Conservation (phyloP, 2,329 filamentous ascomycete species). For the Fusarium odoratissimum region DNA sequence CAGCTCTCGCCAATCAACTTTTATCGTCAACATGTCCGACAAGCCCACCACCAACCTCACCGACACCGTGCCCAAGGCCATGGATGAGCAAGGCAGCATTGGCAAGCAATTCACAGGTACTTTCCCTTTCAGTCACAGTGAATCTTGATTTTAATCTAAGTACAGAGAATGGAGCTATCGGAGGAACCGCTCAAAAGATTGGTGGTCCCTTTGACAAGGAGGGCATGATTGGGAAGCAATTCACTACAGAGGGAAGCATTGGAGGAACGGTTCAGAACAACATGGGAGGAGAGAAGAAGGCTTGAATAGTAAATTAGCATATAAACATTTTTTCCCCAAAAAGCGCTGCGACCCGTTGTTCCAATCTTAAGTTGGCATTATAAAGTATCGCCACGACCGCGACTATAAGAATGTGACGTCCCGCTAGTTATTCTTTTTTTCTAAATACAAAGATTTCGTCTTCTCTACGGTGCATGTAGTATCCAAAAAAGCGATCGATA, state of each 20-base stretch:
- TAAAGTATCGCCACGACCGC: neutral
- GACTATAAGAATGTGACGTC: neutral
- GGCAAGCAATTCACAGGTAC: constrained; percentile 67
- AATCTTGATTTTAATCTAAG: too few relatives aligned
- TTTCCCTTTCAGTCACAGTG: too few relatives aligned
- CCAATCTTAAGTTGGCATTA: too few relatives aligned
- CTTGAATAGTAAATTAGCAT: neutral
- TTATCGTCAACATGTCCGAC: constrained; percentile 21
- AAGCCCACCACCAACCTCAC: constrained; percentile 10
- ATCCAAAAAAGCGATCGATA: too few relatives aligned
- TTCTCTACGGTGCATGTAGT: too few relatives aligned
- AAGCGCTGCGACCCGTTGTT: too few relatives aligned
- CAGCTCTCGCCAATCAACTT: accelerated
- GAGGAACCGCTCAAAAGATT: constrained; percentile 61
- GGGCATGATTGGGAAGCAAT: constrained; percentile 65
- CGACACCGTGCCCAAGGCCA: constrained; percentile 50
- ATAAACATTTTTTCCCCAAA: too few relatives aligned
- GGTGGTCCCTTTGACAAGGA: constrained; percentile 63
- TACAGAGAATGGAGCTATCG: constrained; percentile 60
- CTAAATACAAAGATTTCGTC: too few relatives aligned
- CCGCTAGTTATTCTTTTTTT: too few relatives aligned
- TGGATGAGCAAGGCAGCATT: constrained; percentile 63
- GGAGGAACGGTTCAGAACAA: constrained; percentile 63
- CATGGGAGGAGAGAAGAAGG: constrained; percentile 54
- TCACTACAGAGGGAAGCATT: constrained; percentile 63